phyloP scores from a whole-genome alignment of 2,329 filamentous ascomycete species.

The Colletotrichum tropicale region DNA sequence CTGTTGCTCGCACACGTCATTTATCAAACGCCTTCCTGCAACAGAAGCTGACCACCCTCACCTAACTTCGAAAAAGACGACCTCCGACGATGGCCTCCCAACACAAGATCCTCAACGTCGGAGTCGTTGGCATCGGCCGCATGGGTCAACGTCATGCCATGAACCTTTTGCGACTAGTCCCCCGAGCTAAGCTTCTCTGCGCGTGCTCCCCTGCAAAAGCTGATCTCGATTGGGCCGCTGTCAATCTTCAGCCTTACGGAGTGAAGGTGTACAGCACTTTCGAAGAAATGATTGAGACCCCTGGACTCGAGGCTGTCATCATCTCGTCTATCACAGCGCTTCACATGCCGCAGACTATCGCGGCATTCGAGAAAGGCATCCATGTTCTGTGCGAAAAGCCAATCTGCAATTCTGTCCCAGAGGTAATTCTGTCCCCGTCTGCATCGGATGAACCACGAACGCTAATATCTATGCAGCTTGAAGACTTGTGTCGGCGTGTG shows the following conservation, averaged over 20 bases:
- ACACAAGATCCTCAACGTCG: constrained; percentile 40
- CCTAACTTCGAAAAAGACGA: fast-evolving
- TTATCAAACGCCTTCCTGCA: neutral
- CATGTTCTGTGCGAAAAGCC: constrained; percentile 67
- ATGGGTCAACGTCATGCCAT: constrained; percentile 57
- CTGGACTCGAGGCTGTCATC: constrained; percentile 43
- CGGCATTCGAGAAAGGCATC: constrained; percentile 56
- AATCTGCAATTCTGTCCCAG: constrained; percentile 59
- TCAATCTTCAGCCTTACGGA: constrained; percentile 44
- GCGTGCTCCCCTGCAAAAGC: constrained; percentile 49
- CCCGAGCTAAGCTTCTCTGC: constrained; percentile 52
- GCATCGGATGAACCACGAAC: neutral
- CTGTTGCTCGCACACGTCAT: neutral
- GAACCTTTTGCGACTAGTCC: constrained; percentile 47
- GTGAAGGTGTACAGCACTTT: constrained; percentile 49
- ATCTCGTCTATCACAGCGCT: constrained; percentile 50
- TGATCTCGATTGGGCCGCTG: constrained; percentile 48
- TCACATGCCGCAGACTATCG: constrained; percentile 62
- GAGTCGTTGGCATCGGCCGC: constrained; percentile 53
- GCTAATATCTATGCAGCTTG: neutral
- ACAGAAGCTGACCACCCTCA: neutral
- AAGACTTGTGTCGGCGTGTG: neutral
- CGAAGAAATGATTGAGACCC: constrained; percentile 46
- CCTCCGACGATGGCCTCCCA: neutral
- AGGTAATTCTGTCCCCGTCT: constrained; percentile 41